Evolutionary conservation across 192 early-diverging fungal genomes (phyloP).

Genomic region (Coemansia sp.): DNA sequence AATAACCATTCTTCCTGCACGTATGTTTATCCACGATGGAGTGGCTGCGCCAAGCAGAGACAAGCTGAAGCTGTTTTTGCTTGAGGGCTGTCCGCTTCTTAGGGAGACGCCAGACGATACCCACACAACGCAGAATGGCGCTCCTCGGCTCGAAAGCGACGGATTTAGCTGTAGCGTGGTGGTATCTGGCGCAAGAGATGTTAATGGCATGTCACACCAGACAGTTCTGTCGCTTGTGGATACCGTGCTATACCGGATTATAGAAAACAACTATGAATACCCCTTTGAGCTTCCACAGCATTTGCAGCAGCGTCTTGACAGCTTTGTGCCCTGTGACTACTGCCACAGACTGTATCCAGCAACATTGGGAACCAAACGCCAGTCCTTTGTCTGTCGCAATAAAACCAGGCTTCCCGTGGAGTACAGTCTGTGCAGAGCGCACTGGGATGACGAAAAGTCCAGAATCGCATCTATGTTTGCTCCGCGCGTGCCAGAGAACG

Average conservation of each 20-base stretch:
- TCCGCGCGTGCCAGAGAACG: slow-evolving; percentile 17
- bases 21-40: slow-evolving; percentile 32
- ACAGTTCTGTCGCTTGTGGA: slow-evolving; percentile 26
- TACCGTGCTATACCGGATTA: slow-evolving; percentile 30
- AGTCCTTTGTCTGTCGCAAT: slow-evolving; percentile 26
- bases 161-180: neutral
- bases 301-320: slow-evolving; percentile 19
- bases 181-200: neutral
- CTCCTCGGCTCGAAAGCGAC: no score
- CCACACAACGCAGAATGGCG: neutral
- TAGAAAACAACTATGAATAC: slow-evolving; percentile 21
- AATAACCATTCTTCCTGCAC: slow-evolving; percentile 28
- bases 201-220: neutral
- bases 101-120: slow-evolving; percentile 9
- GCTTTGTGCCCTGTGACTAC: slow-evolving; percentile 28
- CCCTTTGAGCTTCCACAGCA: slow-evolving; percentile 35
- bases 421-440: slow-evolving; percentile 35
- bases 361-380: slow-evolving; percentile 23
- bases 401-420: slow-evolving; percentile 24
- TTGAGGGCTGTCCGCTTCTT: slow-evolving; percentile 39
- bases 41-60: slow-evolving; percentile 26
- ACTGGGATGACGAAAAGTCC: slow-evolving; percentile 37
- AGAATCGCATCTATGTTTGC: slow-evolving; percentile 43
- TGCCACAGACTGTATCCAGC: slow-evolving; percentile 42
- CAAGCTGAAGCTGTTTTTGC: slow-evolving; percentile 6